Evolutionary conservation across 352 stramenopile species (phyloP), one percentile per base, ranked within the genome.

Genomic region (Blastocystis sp.): DNA sequence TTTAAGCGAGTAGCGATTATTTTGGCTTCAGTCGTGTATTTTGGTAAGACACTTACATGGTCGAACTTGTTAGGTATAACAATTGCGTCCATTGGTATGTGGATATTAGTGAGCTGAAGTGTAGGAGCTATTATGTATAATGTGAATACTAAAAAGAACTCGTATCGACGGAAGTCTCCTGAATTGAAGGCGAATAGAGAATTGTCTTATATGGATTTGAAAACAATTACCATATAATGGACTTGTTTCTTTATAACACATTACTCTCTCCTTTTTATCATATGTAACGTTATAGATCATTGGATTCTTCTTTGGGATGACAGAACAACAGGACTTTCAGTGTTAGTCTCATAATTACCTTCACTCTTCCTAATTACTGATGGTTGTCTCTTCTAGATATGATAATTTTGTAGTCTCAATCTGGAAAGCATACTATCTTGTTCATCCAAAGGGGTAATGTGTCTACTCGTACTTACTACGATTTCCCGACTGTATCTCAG

Each of bases 1-100:
- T 86, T 86, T 37, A 86, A 86, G 61, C 46, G 75, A 16, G 75
- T 86, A 39, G 19, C 75, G 42, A 86, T 86, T 51, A 87, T 87
- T 46, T 32, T 87, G 43, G 24, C 77, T 7, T 78, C 77, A 12
- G 59, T 78, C 19, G 11, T 46, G 4, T 87, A 87, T 54, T 87
- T 87, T 54, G 77, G 77, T 19, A 87, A 87, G 32, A 75, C 37
- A 32, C 43, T 87, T 24, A 43, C 77, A 4, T 27, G 71, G 21
- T 78, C 59, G 1, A 87, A 74, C 21, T 42, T 87, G 11, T 19
- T 87, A 4, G 77, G 77, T 35, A 87, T 87, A n/a, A 39, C 24
- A 0, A 43, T 87, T 63, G 77, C 77, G 9, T 78, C 65, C 11
- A 29, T 87, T 19, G 73, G 73, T 85, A 74, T 74, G 14, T 42